A percentile compares a stretch with the other conserved stretches of the same genome.
Conservation (phyloP, 139 green algal species). For the Chlorella sorokiniana region DNA sequence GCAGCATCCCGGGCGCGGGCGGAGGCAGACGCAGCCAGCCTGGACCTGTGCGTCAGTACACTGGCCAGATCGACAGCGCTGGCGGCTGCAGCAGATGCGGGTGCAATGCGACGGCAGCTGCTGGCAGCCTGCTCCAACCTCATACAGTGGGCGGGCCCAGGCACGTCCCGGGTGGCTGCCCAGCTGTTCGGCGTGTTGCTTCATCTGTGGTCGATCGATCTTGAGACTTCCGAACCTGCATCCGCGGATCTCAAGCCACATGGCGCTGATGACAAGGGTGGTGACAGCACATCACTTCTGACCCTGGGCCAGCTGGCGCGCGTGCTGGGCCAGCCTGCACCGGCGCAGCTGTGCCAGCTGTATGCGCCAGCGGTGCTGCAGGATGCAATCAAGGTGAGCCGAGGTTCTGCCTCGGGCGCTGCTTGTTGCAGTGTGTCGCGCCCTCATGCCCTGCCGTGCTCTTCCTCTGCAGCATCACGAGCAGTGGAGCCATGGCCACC, state of each 20-base stretch:
- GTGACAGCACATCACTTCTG: background rate
- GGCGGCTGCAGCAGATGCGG: background rate
- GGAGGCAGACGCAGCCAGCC: slow-evolving; percentile 1
- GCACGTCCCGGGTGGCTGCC: background rate
- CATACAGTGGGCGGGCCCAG: background rate
- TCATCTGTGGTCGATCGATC: background rate
- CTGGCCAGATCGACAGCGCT: background rate
- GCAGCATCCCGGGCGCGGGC: slow-evolving; percentile 44
- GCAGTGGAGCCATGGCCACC: slow-evolving; percentile 35
- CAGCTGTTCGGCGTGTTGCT: slow-evolving; percentile 21
- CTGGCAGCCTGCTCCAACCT: slow-evolving; percentile 20
- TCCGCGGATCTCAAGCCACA: no score
- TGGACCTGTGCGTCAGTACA: slow-evolving; percentile 36
- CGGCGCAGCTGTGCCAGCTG: slow-evolving; percentile 33
- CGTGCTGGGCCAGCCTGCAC: slow-evolving; percentile 10
- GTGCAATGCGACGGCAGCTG: background rate
- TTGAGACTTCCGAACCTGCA: no score
- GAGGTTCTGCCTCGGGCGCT: background rate
- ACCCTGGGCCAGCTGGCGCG: slow-evolving; percentile 35
- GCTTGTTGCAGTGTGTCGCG: background rate
- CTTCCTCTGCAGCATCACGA: slow-evolving; percentile 13
- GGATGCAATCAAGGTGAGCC: background rate
- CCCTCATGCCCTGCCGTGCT: no score
- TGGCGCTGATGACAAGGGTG: background rate
- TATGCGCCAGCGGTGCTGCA: slow-evolving; percentile 45